Conservation (phyloP, 495 filamentous ascomycete species). For the Aspergillus sparsus region DNA sequence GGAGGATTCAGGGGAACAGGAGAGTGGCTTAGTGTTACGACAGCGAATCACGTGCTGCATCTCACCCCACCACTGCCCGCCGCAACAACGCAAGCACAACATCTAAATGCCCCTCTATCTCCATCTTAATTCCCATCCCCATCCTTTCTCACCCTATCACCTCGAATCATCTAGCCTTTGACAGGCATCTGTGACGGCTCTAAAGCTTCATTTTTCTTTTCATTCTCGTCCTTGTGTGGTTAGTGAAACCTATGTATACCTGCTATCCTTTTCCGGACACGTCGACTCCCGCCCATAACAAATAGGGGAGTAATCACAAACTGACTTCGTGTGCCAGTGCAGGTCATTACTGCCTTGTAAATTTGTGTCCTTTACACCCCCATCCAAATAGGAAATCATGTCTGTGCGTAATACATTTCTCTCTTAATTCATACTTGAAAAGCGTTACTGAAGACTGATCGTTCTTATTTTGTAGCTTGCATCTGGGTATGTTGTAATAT, state of each 20-base stretch:
- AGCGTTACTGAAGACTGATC: slow-evolving; percentile 19
- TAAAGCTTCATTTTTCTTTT: slow-evolving; percentile 3
- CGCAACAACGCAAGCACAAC: slow-evolving; percentile 42
- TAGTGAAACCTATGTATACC: slow-evolving; percentile 7
- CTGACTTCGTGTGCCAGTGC: slow-evolving; percentile 38
- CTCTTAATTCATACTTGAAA: neutral
- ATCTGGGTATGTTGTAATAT: slow-evolving; percentile 43
- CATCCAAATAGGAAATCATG: slow-evolving; percentile 40
- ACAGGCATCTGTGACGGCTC: slow-evolving; percentile 3
- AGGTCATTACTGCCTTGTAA: slow-evolving; percentile 29
- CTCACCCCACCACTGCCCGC: slow-evolving; percentile 40
- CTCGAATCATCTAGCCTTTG: slow-evolving; percentile 7
- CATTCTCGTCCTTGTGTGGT: slow-evolving; percentile 15
- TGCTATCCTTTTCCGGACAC: neutral
- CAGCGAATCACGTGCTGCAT: slow-evolving; percentile 38
- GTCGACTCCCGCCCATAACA: slow-evolving; percentile 1
- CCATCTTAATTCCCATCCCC: slow-evolving; percentile 32
- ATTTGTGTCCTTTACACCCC: slow-evolving; percentile 25
- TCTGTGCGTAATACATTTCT: slow-evolving; percentile 35
- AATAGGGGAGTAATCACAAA: slow-evolving; percentile 20
- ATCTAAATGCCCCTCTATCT: slow-evolving; percentile 40
- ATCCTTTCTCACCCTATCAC: slow-evolving; percentile 19
- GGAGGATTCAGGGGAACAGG: slow-evolving; percentile 23
- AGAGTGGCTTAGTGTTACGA: slow-evolving; percentile 25
- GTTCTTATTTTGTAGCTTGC: slow-evolving; percentile 37